Percentiles rank a stretch among this genome's conserved stretches.
phyloP scores from a whole-genome alignment of 192 early-diverging fungal genomes.

The Coemansia sp. region DNA sequence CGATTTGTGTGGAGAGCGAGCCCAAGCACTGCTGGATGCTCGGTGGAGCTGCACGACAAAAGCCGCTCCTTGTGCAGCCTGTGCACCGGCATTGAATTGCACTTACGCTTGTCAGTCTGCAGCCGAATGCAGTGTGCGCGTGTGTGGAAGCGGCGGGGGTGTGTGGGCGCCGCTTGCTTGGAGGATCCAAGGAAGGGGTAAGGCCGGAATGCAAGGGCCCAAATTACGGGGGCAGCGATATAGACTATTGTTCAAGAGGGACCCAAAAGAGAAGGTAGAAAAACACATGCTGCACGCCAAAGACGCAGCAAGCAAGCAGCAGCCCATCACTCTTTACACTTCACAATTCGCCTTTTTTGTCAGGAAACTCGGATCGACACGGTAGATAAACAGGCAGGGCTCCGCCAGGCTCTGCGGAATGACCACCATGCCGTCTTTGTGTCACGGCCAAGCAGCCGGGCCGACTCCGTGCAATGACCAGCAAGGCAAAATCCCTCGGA shows the following conservation, averaged over 20 bases:
- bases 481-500: not conserved
- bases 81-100: not conserved
- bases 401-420: not conserved
- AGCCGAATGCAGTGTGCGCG: not conserved
- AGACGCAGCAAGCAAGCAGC: too few relatives aligned
- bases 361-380: not conserved
- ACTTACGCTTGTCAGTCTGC: slow-evolving; percentile 1
- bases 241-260: not conserved
- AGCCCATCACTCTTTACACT: too few relatives aligned
- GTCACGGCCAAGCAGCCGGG: too few relatives aligned
- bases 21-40: not conserved
- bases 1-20: not conserved
- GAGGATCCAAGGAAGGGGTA: not conserved
- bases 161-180: not conserved
- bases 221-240: not conserved
- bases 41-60: not conserved
- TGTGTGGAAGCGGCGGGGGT: not conserved
- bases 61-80: not conserved
- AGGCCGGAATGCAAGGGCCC: not conserved
- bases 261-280: not conserved
- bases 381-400: not conserved
- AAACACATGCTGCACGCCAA: not conserved
- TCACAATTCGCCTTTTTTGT: not conserved
- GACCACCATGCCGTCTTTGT: too few relatives aligned
- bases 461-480: not conserved